Percentiles rank a stretch among this genome's conserved stretches.
phyloP scores from a whole-genome alignment of 1,139 yeast genomes.

The Suhomyces choctaworum region DNA sequence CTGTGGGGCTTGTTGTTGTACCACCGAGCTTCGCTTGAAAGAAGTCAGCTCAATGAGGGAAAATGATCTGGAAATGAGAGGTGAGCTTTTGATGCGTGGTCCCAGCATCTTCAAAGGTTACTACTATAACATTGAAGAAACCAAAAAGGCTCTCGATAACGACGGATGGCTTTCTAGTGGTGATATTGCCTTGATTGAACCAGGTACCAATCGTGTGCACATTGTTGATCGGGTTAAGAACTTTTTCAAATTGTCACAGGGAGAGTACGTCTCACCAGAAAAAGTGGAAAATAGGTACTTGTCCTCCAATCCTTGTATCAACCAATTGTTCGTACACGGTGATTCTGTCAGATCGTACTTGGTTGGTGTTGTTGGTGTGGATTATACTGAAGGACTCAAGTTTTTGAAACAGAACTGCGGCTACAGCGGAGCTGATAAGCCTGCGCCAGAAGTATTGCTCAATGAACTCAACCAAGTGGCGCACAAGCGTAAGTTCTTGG shows the following conservation, averaged over 20 bases:
- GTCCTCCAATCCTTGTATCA: slow-evolving; percentile 32
- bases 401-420: slow-evolving; percentile 26
- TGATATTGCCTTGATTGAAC: slow-evolving; percentile 37
- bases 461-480: slow-evolving; percentile 27
- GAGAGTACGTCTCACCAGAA: slow-evolving; percentile 48
- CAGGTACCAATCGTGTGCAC: slow-evolving; percentile 26
- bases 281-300: slow-evolving; percentile 41
- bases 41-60: slow-evolving; percentile 70
- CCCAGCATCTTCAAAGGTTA: slow-evolving; percentile 64
- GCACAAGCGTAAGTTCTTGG: slow-evolving; percentile 27
- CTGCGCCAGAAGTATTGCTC: slow-evolving; percentile 24
- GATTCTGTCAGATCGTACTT: slow-evolving; percentile 59
- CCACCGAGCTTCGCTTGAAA: slow-evolving; percentile 21
- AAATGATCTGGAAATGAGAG: slow-evolving; percentile 36
- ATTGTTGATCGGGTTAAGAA: slow-evolving; percentile 47
- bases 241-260: slow-evolving; percentile 47
- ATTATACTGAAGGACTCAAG: slow-evolving; percentile 28
- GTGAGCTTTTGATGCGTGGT: slow-evolving; percentile 68
- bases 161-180: slow-evolving; percentile 57
- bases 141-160: slow-evolving; percentile 51
- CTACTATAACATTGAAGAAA: slow-evolving; percentile 57
- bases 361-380: slow-evolving; percentile 54
- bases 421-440: slow-evolving; percentile 8
- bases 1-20: slow-evolving; percentile 16
- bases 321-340: slow-evolving; percentile 54